These are phyloP conservation scores for Trichoderma sp. DNA, from an alignment of 2,329 filamentous ascomycete genomes.

Conservation along the genomic window DNA sequence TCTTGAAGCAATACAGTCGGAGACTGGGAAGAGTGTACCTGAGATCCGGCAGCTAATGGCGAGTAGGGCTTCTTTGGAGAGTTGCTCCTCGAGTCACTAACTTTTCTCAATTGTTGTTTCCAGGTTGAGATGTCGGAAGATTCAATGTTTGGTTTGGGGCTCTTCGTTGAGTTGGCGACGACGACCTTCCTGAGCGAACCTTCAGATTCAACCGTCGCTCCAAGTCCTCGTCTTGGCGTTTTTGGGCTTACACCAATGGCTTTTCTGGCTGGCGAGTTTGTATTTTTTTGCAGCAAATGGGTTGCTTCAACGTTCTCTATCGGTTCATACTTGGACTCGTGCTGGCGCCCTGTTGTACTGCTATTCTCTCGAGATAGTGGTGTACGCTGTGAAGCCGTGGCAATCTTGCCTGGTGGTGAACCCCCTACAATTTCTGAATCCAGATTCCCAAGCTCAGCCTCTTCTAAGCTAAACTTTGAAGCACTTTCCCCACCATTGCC, in stretches of 20 bases:
- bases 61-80: not conserved
- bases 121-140: constrained; percentile 11
- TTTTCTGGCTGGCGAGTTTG: not conserved
- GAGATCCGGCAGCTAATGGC: not conserved
- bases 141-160: not conserved
- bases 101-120: constrained; percentile 19
- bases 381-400: not conserved
- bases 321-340: not conserved
- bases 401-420: not conserved
- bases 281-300: not conserved
- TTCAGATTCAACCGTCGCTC: not conserved
- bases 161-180: not conserved
- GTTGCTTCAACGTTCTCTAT: not conserved
- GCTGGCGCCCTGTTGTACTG: not conserved
- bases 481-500: not conserved
- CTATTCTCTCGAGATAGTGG: not conserved
- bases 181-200: not conserved
- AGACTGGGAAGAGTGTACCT: not conserved
- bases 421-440: not conserved
- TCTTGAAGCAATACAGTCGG: not conserved
- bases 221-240: not conserved
- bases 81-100: not conserved
- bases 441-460: not conserved
- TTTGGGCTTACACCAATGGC: not conserved
- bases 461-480: not conserved